Evolutionary conservation across 2,329 filamentous ascomycete species (phyloP).

Genomic region (Fusarium sp.): DNA sequence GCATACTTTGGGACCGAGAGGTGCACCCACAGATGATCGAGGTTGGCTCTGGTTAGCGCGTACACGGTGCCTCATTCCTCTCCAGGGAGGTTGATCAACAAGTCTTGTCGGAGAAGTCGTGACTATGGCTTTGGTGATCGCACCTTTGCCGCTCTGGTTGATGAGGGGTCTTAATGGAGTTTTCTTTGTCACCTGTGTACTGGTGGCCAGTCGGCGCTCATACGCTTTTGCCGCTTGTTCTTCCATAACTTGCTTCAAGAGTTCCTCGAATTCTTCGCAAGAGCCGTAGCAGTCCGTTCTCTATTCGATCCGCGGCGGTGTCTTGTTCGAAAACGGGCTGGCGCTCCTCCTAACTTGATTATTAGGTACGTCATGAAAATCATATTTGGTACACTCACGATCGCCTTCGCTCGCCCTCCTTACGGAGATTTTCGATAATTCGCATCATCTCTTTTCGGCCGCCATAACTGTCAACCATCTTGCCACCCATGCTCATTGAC

Average conservation of each 20-base stretch:
- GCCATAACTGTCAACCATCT: slow-evolving; percentile 81
- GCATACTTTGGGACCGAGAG: slow-evolving; percentile 5
- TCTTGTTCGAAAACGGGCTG: slow-evolving; percentile 53
- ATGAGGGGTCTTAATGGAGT: not conserved
- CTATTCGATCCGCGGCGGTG: slow-evolving; percentile 58
- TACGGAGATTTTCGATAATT: slow-evolving; percentile 87
- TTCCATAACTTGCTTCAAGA: slow-evolving; percentile 29
- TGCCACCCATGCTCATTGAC: slow-evolving; percentile 91
- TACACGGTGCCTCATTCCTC: slow-evolving; percentile 15
- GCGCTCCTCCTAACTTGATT: slow-evolving; percentile 49
- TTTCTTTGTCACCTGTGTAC: not conserved
- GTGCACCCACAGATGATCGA: not conserved
- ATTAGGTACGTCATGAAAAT: slow-evolving; percentile 26
- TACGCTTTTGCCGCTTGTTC: not conserved
- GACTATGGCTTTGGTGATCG: not conserved
- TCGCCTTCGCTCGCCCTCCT: slow-evolving; percentile 85
- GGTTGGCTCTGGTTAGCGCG: not conserved
- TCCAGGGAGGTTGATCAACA: slow-evolving; percentile 20
- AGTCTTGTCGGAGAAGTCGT: not conserved
- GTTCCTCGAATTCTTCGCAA: slow-evolving; percentile 44
- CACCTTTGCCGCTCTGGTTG: not conserved
- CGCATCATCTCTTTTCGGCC: slow-evolving; percentile 91
- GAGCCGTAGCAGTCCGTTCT: slow-evolving; percentile 48
- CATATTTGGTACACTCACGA: slow-evolving; percentile 67
- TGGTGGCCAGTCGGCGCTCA: not conserved